Percentiles rank a stretch among this genome's conserved stretches.
Conservation (phyloP, 1,139 yeast genomes). For the Lipomyces yarrowii region DNA sequence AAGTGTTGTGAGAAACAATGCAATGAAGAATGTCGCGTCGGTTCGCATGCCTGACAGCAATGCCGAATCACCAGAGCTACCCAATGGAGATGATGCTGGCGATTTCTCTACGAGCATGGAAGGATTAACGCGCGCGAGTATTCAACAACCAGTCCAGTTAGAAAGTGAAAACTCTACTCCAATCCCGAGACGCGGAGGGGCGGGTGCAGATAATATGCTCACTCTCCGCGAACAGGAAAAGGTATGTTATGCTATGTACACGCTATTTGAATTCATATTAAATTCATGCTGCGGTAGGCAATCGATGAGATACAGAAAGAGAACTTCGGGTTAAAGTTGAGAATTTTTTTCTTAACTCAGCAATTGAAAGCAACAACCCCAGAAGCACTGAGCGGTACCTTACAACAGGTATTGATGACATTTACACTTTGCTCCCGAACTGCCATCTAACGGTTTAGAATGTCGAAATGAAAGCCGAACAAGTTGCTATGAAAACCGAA, state of each 20-base stretch:
- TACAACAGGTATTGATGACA: slow-evolving; percentile 26
- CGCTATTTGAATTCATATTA: not conserved
- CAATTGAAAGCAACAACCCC: slow-evolving; percentile 33
- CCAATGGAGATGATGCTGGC: slow-evolving; percentile 7
- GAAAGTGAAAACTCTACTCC: slow-evolving; percentile 16
- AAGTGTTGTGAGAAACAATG: slow-evolving; percentile 18
- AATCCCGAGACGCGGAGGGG: slow-evolving; percentile 3
- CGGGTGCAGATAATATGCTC: slow-evolving; percentile 16
- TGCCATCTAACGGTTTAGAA: slow-evolving; percentile 16
- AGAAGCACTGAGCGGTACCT: slow-evolving; percentile 30
- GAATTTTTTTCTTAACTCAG: slow-evolving; percentile 30
- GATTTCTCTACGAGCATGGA: slow-evolving; percentile 28
- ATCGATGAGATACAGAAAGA: slow-evolving; percentile 35
- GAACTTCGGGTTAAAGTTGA: slow-evolving; percentile 34
- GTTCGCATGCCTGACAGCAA: slow-evolving; percentile 1
- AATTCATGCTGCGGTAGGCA: slow-evolving; percentile 15
- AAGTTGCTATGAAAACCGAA: slow-evolving; percentile 28
- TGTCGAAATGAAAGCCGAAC: slow-evolving; percentile 33
- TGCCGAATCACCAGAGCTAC: slow-evolving; percentile 23
- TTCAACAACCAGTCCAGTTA: slow-evolving; percentile 3
- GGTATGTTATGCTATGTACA: slow-evolving; percentile 9
- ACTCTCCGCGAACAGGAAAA: slow-evolving; percentile 30
- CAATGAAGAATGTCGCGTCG: not conserved
- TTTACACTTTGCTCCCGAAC: not conserved
- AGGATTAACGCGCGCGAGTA: slow-evolving; percentile 15